These are phyloP conservation scores for Calonectria fujianensis DNA, from an alignment of 2,329 filamentous ascomycete genomes.

Conservation along the genomic window DNA sequence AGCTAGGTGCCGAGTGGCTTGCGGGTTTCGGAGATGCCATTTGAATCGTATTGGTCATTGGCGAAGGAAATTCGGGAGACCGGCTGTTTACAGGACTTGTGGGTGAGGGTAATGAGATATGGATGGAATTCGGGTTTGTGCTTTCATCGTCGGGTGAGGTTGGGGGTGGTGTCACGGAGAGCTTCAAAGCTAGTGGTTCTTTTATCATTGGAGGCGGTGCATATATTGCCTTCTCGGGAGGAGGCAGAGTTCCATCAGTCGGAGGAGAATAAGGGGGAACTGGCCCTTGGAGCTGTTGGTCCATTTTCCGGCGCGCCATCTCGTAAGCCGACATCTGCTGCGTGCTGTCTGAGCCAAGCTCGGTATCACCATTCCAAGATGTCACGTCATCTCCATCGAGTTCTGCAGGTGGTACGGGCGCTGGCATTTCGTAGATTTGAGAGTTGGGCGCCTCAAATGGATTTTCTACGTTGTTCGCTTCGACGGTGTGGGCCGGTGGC, in stretches of 20 bases:
- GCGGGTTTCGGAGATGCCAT: conserved; percentile 41
- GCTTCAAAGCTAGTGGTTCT: conserved; percentile 41
- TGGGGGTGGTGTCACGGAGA: conserved; percentile 47
- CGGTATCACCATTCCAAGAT: conserved; percentile 62
- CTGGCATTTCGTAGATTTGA: conserved; percentile 72
- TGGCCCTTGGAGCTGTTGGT: conserved; percentile 70
- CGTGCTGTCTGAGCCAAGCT: conserved; percentile 64
- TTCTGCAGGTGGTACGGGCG: conserved; percentile 67
- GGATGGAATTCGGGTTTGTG: conserved; percentile 60
- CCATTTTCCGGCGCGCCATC: conserved; percentile 69
- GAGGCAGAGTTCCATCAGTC: conserved; percentile 51
- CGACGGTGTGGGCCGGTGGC: conserved; percentile 48
- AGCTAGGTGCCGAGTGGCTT: conserved; percentile 43
- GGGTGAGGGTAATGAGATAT: conserved; percentile 68
- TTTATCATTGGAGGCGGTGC: conserved; percentile 47
- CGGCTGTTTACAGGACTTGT: conserved; percentile 66
- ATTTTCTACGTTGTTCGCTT: conserved; percentile 49
- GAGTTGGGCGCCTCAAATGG: conserved; percentile 63
- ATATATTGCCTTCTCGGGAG: conserved; percentile 57
- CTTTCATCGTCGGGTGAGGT: conserved; percentile 47
- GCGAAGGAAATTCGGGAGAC: conserved; percentile 64
- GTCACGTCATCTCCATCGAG: conserved; percentile 66
- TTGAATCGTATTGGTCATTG: conserved; percentile 60
- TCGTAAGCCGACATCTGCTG: conserved; percentile 70
- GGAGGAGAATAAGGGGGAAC: conserved; percentile 70